Percentiles rank a stretch among this genome's conserved stretches.
Evolutionary conservation across 176 grass and related monocot genomes (phyloP).

Genomic region (Bonia amplexicaulis): DNA sequence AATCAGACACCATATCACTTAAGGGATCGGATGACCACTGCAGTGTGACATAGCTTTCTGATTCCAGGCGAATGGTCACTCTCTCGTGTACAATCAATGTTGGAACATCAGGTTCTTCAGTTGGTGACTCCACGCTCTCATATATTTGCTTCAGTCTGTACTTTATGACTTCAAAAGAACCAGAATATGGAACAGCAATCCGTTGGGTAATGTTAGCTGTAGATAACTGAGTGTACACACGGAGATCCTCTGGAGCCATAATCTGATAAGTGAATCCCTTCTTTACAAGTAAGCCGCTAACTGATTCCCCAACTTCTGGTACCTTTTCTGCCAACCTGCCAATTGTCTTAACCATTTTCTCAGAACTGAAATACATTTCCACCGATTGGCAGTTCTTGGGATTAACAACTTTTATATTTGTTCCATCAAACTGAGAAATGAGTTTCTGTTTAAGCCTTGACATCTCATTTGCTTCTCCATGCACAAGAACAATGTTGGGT

Average conservation of each 20-base stretch:
- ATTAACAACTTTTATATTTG: conserved; percentile 65
- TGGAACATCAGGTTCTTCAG: conserved; percentile 64
- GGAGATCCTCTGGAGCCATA: conserved; percentile 92
- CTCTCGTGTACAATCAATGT: conserved; percentile 61
- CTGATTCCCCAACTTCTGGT: conserved; percentile 55
- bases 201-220: conserved; percentile 82
- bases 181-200: conserved; percentile 71
- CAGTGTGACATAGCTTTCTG: conserved; percentile 76
- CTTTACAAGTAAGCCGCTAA: conserved; percentile 79
- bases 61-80: conserved; percentile 62
- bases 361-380: conserved; percentile 81
- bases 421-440: conserved; percentile 64
- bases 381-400: conserved; percentile 95
- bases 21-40: conserved; percentile 85
- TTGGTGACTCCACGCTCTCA: conserved; percentile 62
- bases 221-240: conserved; percentile 74
- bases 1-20: conserved; percentile 97
- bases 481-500: conserved; percentile 92
- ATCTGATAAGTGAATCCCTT: conserved; percentile 96
- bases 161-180: conserved; percentile 77
- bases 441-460: conserved; percentile 90
- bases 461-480: conserved; percentile 97
- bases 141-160: conserved; percentile 93
- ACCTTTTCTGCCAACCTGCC: conserved; percentile 76
- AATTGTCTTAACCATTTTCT: conserved; percentile 94